These are phyloP conservation scores for Tylopilus sp. DNA, from an alignment of 768 basidiomycete genomes.

Conservation along the genomic window DNA sequence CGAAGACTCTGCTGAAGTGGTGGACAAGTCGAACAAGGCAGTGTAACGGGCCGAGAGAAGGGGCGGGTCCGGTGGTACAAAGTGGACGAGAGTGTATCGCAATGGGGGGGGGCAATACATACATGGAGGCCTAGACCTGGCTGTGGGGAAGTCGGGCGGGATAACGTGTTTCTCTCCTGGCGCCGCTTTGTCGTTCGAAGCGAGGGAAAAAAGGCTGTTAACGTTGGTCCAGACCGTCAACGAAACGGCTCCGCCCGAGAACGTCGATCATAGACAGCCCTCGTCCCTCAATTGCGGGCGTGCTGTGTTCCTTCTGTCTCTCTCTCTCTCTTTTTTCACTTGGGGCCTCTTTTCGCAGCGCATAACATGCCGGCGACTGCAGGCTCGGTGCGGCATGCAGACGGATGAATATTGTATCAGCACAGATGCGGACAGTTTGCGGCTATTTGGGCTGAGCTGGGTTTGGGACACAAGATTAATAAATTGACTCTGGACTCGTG, in stretches of 20 bases:
- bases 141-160: neutral
- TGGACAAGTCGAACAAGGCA: too few species aligned
- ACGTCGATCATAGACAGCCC: constrained; percentile 21
- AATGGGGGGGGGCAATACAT: too few species aligned
- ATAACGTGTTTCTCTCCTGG: constrained; percentile 11
- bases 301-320: neutral
- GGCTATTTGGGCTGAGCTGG: constrained; percentile 25
- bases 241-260: constrained; percentile 19
- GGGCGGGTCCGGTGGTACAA: neutral
- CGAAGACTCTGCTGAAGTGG: too few species aligned
- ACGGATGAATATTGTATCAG: neutral
- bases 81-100: neutral
- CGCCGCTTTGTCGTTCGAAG: constrained; percentile 20
- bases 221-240: constrained; percentile 26
- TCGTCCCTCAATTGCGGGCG: constrained; percentile 12
- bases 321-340: neutral
- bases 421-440: constrained; percentile 19
- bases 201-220: constrained; percentile 7
- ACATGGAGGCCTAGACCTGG: constrained; percentile 17
- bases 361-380: neutral
- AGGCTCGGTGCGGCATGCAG: neutral
- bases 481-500: constrained; percentile 21
- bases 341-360: neutral
- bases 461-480: constrained; percentile 19
- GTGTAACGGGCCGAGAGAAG: too few species aligned